Base-by-base conservation (phyloP, 441 rosid species). In the Gossypium armourianum region DNA sequence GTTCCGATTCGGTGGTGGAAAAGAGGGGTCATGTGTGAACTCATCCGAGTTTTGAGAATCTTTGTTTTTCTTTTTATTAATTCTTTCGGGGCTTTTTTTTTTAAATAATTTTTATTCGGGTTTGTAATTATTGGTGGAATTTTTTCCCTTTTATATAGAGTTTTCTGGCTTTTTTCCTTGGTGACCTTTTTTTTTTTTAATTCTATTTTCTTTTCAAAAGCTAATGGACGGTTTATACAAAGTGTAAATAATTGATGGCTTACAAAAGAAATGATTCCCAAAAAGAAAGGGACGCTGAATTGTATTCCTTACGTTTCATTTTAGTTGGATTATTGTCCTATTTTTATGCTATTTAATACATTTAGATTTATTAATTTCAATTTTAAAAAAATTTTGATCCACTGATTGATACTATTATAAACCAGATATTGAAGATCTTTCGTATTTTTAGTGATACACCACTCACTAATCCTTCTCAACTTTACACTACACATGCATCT, bases 11-110 rank as follows among this genome's bases (percentile, higher is more conserved):
- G 77, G 77, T 40, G 76, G 78, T 0, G 76, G 59, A 8, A 74
- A 71, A 58, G 77, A 59, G 6, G 72, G 60, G 40, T 72, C 80
- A 0, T 21, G 72, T 62, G 77, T 55, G 4, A 83, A 83, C 78
- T 80, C 86, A 77, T 71, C 88, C 81, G 82, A 82, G 83, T 79
- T 78, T 50, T 78, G 75, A 85, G 15, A 70, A 0, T 13, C 9
- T 15, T 47, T 32, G 29, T 20, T 36, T 32, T 62, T 28, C 50
- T 68, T 10, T 43, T 17, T n/a, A 36, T 10, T 10, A 26, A 1
- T 40, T 40, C 12, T 56, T 55, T 56, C 4, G 23, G 50, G 0
- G 23, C 17, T 50, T 26, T 62, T 64, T 59, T 59, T 65, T 53
- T 19, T 4, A 26, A 17, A 16, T 17, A 5, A 0, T 2, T 6